Conservation (phyloP, 768 basidiomycete genomes). For the Lactarius vividus region DNA sequence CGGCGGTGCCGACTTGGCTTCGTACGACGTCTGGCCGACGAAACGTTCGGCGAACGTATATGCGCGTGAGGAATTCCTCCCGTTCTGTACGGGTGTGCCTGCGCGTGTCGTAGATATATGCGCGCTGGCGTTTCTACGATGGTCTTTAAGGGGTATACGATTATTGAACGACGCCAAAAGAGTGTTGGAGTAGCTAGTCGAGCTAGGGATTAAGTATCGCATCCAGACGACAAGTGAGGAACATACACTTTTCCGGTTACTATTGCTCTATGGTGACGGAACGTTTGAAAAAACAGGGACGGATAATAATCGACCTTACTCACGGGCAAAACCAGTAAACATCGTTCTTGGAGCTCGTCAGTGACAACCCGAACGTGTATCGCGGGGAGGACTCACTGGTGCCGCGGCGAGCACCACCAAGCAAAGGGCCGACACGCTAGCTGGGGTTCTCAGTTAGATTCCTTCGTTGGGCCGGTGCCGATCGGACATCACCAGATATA, state of each 20-base stretch:
- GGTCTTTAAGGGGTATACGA: not conserved
- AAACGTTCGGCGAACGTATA: not conserved
- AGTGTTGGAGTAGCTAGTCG: not conserved
- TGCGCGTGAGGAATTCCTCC: not conserved
- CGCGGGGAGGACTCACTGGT: not conserved
- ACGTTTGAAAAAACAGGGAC: not conserved
- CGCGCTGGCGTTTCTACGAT: not conserved
- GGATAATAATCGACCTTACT: not conserved
- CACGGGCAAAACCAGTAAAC: not conserved
- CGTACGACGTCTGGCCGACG: not conserved
- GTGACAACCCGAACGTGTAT: not conserved
- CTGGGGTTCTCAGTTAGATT: not conserved
- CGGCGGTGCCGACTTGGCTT: not conserved
- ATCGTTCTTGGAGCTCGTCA: not conserved
- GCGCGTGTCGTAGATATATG: not conserved
- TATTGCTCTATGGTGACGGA: not conserved
- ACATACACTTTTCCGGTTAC: conserved; percentile 2
- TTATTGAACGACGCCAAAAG: not conserved
- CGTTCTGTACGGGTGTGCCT: not conserved
- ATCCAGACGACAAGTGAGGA: not conserved
- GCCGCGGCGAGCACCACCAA: not conserved
- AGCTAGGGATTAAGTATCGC: not conserved
- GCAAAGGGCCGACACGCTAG: not conserved
- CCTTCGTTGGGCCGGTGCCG: not conserved
- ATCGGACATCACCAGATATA: not conserved